Evolutionary conservation across 2,329 filamentous ascomycete genomes (phyloP).

Genomic region (Pseudocercospora vitis): DNA sequence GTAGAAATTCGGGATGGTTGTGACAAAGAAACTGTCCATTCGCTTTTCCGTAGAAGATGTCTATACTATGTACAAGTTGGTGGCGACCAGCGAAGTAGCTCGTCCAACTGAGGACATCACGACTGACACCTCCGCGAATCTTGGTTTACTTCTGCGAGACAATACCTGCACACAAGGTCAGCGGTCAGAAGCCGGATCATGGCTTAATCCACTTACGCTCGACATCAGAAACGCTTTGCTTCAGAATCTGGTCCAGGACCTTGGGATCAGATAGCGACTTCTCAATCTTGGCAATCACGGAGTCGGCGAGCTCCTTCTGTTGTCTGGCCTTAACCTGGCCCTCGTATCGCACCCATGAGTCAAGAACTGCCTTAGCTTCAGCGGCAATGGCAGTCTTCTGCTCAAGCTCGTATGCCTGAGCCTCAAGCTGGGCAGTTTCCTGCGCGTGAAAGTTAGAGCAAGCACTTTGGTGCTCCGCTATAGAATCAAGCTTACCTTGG

Average conservation of each 20-base stretch:
- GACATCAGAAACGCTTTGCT: slow-evolving; percentile 93
- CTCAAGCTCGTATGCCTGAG: slow-evolving; percentile 94
- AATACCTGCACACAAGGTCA: slow-evolving; percentile 24
- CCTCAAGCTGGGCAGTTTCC: slow-evolving; percentile 97
- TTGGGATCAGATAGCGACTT: slow-evolving; percentile 99
- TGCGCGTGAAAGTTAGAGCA: slow-evolving; percentile 43
- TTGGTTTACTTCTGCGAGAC: slow-evolving; percentile 32
- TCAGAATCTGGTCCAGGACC: slow-evolving; percentile 93
- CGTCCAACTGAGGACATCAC: slow-evolving; percentile 3
- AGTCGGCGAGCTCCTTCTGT: slow-evolving; percentile 91
- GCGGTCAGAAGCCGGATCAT: slow-evolving; percentile 1
- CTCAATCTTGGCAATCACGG: slow-evolving; percentile 93
- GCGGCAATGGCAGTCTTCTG: slow-evolving; percentile 88
- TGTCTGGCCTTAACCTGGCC: slow-evolving; percentile 98
- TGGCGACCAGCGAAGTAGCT: slow-evolving; percentile 2
- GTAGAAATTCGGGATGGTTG: background rate
- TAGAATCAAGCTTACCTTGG: slow-evolving; percentile 67
- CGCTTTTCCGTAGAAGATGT: slow-evolving; percentile 22
- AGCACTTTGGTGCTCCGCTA: background rate
- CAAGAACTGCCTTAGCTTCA: slow-evolving; percentile 92
- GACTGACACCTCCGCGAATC: slow-evolving; percentile 14
- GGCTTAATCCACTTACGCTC: slow-evolving; percentile 68
- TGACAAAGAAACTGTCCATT: slow-evolving; percentile 27
- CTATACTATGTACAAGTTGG: slow-evolving; percentile 29
- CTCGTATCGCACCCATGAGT: slow-evolving; percentile 99